A percentile compares a stretch with the other conserved stretches of the same genome.
phyloP scores from a whole-genome alignment of 371 early-diverging fungal genomes.

The Actinomucor elegans region DNA sequence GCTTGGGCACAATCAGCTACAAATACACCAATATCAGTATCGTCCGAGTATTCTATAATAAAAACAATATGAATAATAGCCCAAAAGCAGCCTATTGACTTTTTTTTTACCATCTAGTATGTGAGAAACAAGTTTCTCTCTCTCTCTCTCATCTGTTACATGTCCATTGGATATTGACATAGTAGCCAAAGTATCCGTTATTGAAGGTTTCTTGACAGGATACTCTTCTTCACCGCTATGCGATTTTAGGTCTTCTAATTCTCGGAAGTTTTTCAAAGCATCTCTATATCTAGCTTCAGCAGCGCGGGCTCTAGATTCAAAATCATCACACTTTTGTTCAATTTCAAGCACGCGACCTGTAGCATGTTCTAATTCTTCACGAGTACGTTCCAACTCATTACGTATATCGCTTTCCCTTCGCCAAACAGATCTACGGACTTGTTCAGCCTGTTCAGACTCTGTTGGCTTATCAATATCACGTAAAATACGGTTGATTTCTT shows the following conservation, averaged over 20 bases:
- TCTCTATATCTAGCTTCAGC: constrained; percentile 40
- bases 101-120: constrained; percentile 30
- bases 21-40: constrained; percentile 68
- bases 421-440: constrained; percentile 50
- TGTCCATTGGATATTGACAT: background rate
- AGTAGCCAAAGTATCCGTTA: constrained; percentile 1
- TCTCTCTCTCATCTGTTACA: constrained; percentile 5
- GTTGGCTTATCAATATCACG: constrained; percentile 56
- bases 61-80: background rate
- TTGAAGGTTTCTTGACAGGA: background rate
- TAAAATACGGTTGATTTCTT: constrained; percentile 75
- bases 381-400: constrained; percentile 37
- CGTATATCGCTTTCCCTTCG: constrained; percentile 49
- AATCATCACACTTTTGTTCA: constrained; percentile 38
- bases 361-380: constrained; percentile 33
- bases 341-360: constrained; percentile 30
- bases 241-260: constrained; percentile 22
- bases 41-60: constrained; percentile 58
- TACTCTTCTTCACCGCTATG: constrained; percentile 5
- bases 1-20: constrained; percentile 69
- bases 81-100: too few relatives aligned
- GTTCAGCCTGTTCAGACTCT: constrained; percentile 35
- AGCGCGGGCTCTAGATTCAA: constrained; percentile 34
- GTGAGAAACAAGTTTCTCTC: constrained; percentile 20
- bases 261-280: constrained; percentile 28